These are phyloP conservation scores for Cladophialophora exuberans DNA, from an alignment of 2,329 filamentous ascomycete species.

Conservation along the genomic window DNA sequence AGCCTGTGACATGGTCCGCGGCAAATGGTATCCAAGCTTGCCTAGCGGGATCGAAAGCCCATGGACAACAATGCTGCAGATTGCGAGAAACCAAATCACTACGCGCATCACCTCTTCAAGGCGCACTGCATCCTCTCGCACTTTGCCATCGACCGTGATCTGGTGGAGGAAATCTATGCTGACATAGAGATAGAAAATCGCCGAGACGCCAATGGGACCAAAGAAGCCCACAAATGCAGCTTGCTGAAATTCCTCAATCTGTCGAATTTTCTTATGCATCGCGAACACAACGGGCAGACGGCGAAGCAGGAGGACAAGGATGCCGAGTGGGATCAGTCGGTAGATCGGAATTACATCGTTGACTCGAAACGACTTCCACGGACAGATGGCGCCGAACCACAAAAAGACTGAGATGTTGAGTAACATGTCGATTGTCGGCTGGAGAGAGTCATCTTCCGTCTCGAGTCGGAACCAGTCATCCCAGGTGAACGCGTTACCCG, in stretches of 20 bases:
- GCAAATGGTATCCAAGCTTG: constrained; percentile 52
- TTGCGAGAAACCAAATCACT: constrained; percentile 82
- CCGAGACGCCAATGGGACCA: constrained; percentile 87
- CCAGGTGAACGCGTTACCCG: constrained; percentile 88
- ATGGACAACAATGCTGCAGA: constrained; percentile 75
- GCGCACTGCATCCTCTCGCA: constrained; percentile 66
- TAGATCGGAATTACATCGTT: constrained; percentile 74
- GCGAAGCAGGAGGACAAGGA: constrained; percentile 76
- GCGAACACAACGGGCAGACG: constrained; percentile 76
- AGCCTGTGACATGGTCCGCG: constrained; percentile 48
- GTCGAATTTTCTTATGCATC: constrained; percentile 74
- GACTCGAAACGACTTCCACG: constrained; percentile 71
- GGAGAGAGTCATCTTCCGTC: constrained; percentile 87
- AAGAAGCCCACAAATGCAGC: constrained; percentile 91
- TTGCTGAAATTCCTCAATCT: constrained; percentile 74
- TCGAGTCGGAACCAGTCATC: constrained; percentile 77
- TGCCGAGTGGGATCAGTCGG: constrained; percentile 71
- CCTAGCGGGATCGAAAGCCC: constrained; percentile 77
- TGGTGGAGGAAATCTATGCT: constrained; percentile 71
- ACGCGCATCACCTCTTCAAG: constrained; percentile 69
- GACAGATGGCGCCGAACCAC: constrained; percentile 86
- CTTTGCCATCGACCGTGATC: constrained; percentile 61
- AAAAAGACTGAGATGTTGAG: constrained; percentile 87
- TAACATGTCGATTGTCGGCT: constrained; percentile 92
- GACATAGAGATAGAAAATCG: constrained; percentile 87